Percentiles rank a stretch among this genome's conserved stretches.
These are phyloP conservation scores for Globisporangium mamillatum DNA, from an alignment of 352 stramenopile genomes.

Conservation along the genomic window DNA sequence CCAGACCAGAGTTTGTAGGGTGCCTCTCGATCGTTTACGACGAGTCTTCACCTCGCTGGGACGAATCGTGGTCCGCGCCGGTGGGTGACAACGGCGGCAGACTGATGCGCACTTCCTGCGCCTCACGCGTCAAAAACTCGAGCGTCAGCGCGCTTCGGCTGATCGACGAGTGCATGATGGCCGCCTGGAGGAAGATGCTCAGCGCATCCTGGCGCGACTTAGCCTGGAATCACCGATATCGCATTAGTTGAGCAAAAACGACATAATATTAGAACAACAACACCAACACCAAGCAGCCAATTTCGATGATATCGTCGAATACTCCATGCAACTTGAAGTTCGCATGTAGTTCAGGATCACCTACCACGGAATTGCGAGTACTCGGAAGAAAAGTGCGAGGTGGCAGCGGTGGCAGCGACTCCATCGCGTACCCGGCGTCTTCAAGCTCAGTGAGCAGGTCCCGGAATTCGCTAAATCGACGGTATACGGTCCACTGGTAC, in stretches of 20 bases:
- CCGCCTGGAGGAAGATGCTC: conserved; percentile 75
- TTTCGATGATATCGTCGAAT: neutral
- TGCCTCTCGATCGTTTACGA: conserved; percentile 18
- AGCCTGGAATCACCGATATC: conserved; percentile 20
- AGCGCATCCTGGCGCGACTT: conserved; percentile 74
- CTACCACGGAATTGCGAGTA: conserved; percentile 53
- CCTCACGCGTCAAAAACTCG: conserved; percentile 71
- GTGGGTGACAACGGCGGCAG: conserved; percentile 73
- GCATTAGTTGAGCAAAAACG: neutral
- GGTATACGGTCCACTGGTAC: conserved; percentile 85
- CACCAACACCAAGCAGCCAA: neutral
- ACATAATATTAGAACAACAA: conserved; percentile 2
- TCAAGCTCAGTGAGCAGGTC: conserved; percentile 51
- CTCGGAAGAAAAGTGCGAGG: conserved; percentile 73
- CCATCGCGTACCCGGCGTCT: conserved; percentile 39
- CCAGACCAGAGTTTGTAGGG: neutral
- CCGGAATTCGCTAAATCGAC: conserved; percentile 84
- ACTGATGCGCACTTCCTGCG: conserved; percentile 77
- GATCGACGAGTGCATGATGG: conserved; percentile 81
- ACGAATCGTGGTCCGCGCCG: conserved; percentile 16
- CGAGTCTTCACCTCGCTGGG: conserved; percentile 40
- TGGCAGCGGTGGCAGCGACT: conserved; percentile 61
- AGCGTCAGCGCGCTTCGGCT: conserved; percentile 69
- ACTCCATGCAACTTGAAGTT: conserved; percentile 6
- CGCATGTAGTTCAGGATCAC: conserved; percentile 7